Percentiles rank a stretch among this genome's conserved stretches.
Evolutionary conservation across 2,329 filamentous ascomycete genomes (phyloP).

Genomic region (Trichoderma atroviride): DNA sequence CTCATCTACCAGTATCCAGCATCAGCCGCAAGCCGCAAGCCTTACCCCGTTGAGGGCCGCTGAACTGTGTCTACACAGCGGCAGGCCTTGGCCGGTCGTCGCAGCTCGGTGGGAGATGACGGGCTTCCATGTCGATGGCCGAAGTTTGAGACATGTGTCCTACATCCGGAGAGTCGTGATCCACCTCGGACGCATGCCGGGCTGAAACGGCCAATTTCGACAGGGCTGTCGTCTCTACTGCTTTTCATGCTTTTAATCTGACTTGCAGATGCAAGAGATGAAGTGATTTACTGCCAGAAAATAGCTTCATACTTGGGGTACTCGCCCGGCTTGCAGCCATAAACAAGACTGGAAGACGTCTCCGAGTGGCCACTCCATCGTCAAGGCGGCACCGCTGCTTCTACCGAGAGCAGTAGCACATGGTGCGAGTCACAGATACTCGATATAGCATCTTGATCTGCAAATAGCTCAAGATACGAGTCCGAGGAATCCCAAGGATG

Average conservation of each 20-base stretch:
- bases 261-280: background rate
- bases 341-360: background rate
- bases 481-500: background rate
- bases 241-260: background rate
- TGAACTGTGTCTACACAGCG: background rate
- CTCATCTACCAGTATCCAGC: background rate
- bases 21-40: constrained; percentile 19
- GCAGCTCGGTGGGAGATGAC: background rate
- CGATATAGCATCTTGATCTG: constrained; percentile 5
- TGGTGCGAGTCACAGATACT: background rate
- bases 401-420: background rate
- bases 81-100: background rate
- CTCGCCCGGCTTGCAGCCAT: background rate
- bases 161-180: constrained; percentile 22
- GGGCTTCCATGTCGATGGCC: constrained; percentile 20
- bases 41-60: constrained; percentile 8
- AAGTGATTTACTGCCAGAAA: background rate
- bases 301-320: background rate
- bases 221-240: background rate
- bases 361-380: background rate
- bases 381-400: background rate
- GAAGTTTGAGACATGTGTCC: constrained; percentile 27
- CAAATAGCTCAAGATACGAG: background rate
- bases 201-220: background rate
- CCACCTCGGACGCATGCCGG: constrained; percentile 5